Evolutionary conservation across 257 asterid genomes (phyloP).

Genomic region (Capsicum rhomboideum): DNA sequence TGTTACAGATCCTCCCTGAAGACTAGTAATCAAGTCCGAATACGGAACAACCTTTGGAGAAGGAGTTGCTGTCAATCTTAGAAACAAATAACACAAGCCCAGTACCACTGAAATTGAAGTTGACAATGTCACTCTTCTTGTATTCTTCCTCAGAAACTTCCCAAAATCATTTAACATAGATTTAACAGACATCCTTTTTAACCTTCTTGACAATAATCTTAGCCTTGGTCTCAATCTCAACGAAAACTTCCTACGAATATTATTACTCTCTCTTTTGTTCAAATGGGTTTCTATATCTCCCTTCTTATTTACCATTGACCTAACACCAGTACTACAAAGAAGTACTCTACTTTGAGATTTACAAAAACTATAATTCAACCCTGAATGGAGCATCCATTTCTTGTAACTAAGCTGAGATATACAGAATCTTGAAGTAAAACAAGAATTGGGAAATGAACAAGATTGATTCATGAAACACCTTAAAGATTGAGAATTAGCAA

Average conservation of each 20-base stretch:
- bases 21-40: slow-evolving; percentile 61
- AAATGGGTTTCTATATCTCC: slow-evolving; percentile 28
- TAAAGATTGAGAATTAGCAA: slow-evolving; percentile 1
- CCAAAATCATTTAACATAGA: slow-evolving; percentile 42
- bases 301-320: slow-evolving; percentile 32
- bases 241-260: slow-evolving; percentile 34
- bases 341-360: slow-evolving; percentile 29
- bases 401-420: slow-evolving; percentile 17
- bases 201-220: slow-evolving; percentile 39
- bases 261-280: slow-evolving; percentile 29
- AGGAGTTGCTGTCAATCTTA: slow-evolving; percentile 64
- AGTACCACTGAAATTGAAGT: slow-evolving; percentile 48
- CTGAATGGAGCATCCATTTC: too few species aligned
- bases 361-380: too few species aligned
- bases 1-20: slow-evolving; percentile 57
- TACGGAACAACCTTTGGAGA: slow-evolving; percentile 67
- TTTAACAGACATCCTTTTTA: slow-evolving; percentile 43
- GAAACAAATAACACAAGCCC: slow-evolving; percentile 74
- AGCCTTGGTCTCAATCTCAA: slow-evolving; percentile 65
- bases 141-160: slow-evolving; percentile 55
- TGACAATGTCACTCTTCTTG: slow-evolving; percentile 47
- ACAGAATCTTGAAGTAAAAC: slow-evolving; percentile 9
- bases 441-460: slow-evolving; percentile 24
- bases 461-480: slow-evolving; percentile 10
- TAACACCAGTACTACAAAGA: slow-evolving; percentile 31